Base-by-base conservation (phyloP, 495 filamentous ascomycete genomes). In the Penicillium canescens region DNA sequence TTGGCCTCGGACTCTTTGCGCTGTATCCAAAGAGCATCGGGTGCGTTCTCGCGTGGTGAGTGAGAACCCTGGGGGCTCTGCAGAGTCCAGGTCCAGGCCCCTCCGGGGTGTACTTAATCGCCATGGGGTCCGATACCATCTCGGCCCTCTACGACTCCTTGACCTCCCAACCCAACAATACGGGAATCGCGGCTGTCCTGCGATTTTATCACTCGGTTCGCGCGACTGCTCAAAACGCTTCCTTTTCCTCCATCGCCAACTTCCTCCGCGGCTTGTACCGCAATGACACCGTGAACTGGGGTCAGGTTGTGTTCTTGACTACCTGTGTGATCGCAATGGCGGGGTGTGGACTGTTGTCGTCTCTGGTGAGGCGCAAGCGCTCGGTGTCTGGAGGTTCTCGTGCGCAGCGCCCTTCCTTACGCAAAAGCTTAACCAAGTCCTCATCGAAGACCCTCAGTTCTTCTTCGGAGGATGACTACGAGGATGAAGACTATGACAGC, bases 401-500 rank as follows among this genome's bases (percentile, higher is more conserved):
- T 33, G 63, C 59, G n/a, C 60, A 56, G 50, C 65, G 66, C 28
- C 56, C 62, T 20, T 28, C 52, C 11, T 14, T 52, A 6, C 68
- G 62, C 45, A 72, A 69, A 24, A 49, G 58, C 36, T 59, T 50
- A 33, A 58, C 55, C 44, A 74, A 68, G 39, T 58, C 54, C 5
- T 70, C 73, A 6, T 55, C 61, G n/a, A 65, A 55, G 24, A 71
- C 66, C 1, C 54, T 74, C 35, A 74, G 70, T 35, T 74, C 72
- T 9, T 78, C 75, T 0, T 71, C 73, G 20, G 69, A 71, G 16
- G 73, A 78, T 33, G 71, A 69, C 28, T 75, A 74, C 6, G 75
- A 76, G 39, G 75, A 78, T 44, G 73, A 78, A 18, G 71, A 69
- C 12, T 72, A 72, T 31, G 72, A 72, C 44, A 76, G 71, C 53